phyloP scores from a whole-genome alignment of 495 filamentous ascomycete species.

The Aspergillus affinis region DNA sequence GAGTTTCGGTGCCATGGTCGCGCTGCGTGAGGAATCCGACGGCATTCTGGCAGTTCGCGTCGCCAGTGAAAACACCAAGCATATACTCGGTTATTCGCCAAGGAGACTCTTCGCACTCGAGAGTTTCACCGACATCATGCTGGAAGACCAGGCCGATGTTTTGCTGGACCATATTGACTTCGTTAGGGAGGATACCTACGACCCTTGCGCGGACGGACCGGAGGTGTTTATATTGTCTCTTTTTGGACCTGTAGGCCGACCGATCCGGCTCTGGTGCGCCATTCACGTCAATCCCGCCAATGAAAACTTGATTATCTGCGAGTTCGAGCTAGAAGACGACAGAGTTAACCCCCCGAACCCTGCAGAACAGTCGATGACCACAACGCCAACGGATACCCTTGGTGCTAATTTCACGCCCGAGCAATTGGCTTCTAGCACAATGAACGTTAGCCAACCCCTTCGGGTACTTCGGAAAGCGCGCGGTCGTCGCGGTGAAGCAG shows the following conservation, averaged over 20 bases:
- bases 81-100: conserved; percentile 77
- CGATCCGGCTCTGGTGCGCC: conserved; percentile 82
- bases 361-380: conserved; percentile 53
- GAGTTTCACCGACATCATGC: conserved; percentile 77
- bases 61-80: conserved; percentile 82
- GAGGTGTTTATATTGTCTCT: conserved; percentile 84
- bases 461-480: conserved; percentile 76
- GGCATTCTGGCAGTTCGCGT: conserved; percentile 69
- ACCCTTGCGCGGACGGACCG: conserved; percentile 71
- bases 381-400: conserved; percentile 72
- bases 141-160: conserved; percentile 78
- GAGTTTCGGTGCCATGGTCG: conserved; percentile 76
- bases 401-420: conserved; percentile 65
- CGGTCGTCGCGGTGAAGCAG: conserved; percentile 76
- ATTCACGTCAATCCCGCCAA: conserved; percentile 70
- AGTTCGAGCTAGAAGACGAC: conserved; percentile 91
- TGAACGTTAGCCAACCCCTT: conserved; percentile 72
- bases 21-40: conserved; percentile 68
- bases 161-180: conserved; percentile 87
- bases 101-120: conserved; percentile 71
- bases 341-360: conserved; percentile 64
- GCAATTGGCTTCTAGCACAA: conserved; percentile 67
- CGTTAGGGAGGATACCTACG: conserved; percentile 69
- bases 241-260: conserved; percentile 48
- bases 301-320: conserved; percentile 76